Evolutionary conservation across 2,329 filamentous ascomycete genomes (phyloP), one percentile per base, ranked within the genome.

Genomic region (Fusarium zealandicum): DNA sequence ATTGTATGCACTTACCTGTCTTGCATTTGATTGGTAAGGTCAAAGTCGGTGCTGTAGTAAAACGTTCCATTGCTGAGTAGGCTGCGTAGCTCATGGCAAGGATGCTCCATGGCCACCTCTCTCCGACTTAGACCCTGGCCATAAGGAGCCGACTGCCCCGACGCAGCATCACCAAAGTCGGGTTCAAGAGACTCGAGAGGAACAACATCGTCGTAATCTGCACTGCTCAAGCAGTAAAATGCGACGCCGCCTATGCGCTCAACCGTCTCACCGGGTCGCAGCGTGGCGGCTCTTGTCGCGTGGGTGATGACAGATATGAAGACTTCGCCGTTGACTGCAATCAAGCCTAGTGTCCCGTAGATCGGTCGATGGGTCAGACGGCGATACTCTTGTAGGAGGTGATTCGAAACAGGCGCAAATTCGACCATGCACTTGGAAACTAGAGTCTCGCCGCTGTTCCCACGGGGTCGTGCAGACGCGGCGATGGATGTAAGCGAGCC

Each of bases 31-130:
- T 96, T 93, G 4, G 95, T 99, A 41, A 99, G 80, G 71, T 99
- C 93, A 72, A 99, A 99, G 73, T 98, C 92, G n/a, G 92, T 91
- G 71, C 92, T 97, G 77, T 97, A 99, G 73, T 98, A 99, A 72
- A 99, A 99, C 25, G 90, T 96, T 20, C 93, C 93, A 72, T 96
- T 93, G 70, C 91, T 89, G 50, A 99, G 79, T 31, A 99, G 83
- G 79, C 96, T 98, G 74, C 93, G 93, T 54, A 99, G 75, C 38
- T 95, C 90, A 66, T 92, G 79, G 73, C 93, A 98, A 6, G 95
- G 95, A 73, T 97, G 92, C 69, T 97, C 92, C 25, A 90, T 74
- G 20, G 87, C 75, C 35, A 85, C 78, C 36, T 97, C 92, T 65
- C 85, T 83, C 51, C 87, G 82, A 51, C 88, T 86, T 12, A 86